Evolutionary conservation across 768 basidiomycete species (phyloP).

Genomic region (Macrolepiota dolichaula): DNA sequence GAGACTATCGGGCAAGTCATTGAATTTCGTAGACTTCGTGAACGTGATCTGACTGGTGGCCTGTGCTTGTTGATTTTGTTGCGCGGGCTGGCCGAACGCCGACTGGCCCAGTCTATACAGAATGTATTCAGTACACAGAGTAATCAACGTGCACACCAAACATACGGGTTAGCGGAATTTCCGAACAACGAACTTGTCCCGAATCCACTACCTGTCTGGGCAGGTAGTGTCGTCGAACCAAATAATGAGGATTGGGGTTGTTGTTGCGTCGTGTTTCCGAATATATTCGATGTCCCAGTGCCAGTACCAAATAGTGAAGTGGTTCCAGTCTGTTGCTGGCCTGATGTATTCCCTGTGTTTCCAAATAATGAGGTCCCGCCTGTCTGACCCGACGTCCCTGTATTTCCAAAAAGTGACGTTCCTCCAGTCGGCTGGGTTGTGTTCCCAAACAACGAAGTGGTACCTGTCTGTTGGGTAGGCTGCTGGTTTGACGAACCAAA

Average conservation of each 20-base stretch:
- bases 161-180: conserved; percentile 8
- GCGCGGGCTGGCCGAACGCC: neutral
- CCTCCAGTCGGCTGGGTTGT: neutral
- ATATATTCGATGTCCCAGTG: conserved; percentile 8
- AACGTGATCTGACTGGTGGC: conserved; percentile 32
- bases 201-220: conserved; percentile 12
- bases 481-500: conserved; percentile 36
- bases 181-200: conserved; percentile 16
- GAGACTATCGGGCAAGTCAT: conserved; percentile 71
- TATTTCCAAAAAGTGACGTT: conserved; percentile 8
- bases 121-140: neutral
- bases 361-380: conserved; percentile 7
- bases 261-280: conserved; percentile 7
- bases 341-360: neutral
- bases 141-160: neutral
- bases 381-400: conserved; percentile 20
- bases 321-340: conserved; percentile 13
- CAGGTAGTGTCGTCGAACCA: conserved; percentile 20
- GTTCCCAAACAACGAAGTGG: conserved; percentile 21
- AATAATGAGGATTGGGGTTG: conserved; percentile 28
- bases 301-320: conserved; percentile 23
- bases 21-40: conserved; percentile 69
- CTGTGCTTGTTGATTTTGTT: conserved; percentile 19
- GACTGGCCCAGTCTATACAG: neutral
- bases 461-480: conserved; percentile 22